These are phyloP conservation scores for Coemansia sp. DNA, from an alignment of 192 early-diverging fungal genomes.

Conservation along the genomic window DNA sequence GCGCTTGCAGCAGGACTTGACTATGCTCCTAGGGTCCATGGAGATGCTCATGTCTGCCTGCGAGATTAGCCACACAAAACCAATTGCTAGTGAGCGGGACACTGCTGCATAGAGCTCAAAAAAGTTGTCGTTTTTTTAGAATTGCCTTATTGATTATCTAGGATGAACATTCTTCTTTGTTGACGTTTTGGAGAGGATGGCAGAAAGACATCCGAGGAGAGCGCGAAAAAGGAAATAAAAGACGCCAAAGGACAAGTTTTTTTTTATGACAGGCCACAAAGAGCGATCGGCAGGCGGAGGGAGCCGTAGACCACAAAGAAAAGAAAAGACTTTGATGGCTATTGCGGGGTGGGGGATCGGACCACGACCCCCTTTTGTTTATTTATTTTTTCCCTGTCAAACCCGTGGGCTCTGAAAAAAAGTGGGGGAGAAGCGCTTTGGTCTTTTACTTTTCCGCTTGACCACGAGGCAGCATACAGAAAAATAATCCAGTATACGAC, in stretches of 20 bases:
- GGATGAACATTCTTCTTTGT: neutral
- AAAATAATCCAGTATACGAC: neutral
- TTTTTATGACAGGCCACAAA: slow-evolving; percentile 8
- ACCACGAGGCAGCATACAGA: neutral
- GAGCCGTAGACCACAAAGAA: slow-evolving; percentile 5
- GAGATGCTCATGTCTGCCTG: slow-evolving; percentile 66
- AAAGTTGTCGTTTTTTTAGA: neutral
- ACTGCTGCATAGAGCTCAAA: slow-evolving; percentile 1
- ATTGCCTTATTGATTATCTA: neutral
- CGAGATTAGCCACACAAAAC: slow-evolving; percentile 27
- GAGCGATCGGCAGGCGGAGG: slow-evolving; percentile 16
- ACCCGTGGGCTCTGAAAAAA: neutral
- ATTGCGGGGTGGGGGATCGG: neutral
- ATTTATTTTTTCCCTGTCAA: neutral
- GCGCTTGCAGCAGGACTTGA: slow-evolving; percentile 71
- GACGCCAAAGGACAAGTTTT: neutral
- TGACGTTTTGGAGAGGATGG: neutral
- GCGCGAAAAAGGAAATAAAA: neutral
- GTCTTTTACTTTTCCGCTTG: neutral
- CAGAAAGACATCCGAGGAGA: neutral
- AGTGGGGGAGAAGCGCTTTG: neutral
- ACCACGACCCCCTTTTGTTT: slow-evolving; percentile 5
- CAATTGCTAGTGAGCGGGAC: neutral
- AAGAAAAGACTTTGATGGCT: neutral
- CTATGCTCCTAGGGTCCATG: slow-evolving; percentile 79